Evolutionary conservation across 1,284 basidiomycete species (phyloP).

Genomic region (Sporisorium scitamineum): DNA sequence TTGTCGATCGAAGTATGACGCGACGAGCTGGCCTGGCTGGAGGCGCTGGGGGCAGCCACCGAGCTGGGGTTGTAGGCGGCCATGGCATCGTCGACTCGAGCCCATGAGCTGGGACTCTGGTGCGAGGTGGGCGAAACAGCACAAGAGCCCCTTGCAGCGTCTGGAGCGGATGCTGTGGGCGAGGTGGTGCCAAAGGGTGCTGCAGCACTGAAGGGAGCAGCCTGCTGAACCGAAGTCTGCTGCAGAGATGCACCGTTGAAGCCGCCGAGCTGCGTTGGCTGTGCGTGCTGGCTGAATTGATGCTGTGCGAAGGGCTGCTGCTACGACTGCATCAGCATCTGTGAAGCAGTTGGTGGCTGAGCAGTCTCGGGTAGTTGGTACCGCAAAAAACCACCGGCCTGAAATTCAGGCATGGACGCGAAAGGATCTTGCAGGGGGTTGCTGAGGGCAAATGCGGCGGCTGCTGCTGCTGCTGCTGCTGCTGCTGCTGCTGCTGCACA

Average conservation of each 20-base stretch:
- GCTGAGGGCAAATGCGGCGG: conserved; percentile 8
- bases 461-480: conserved; percentile 7
- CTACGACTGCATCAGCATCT: conserved; percentile 17
- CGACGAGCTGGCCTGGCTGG: conserved; percentile 22
- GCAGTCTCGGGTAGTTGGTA: conserved; percentile 20
- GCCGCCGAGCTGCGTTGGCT: not conserved
- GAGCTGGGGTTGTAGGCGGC: conserved; percentile 40
- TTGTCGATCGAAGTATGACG: conserved; percentile 26
- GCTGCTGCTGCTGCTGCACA: conserved; percentile 8
- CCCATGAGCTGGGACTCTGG: conserved; percentile 17
- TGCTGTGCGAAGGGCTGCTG: conserved; percentile 11
- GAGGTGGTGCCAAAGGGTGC: not conserved
- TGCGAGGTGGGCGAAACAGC: conserved; percentile 17
- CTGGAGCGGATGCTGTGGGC: not conserved
- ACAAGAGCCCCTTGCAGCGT: conserved; percentile 10
- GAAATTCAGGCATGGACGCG: conserved; percentile 18
- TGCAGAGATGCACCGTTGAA: not conserved
- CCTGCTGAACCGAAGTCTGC: conserved; percentile 5
- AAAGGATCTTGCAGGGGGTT: conserved; percentile 24
- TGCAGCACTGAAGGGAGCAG: not conserved
- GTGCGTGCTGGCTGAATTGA: not conserved
- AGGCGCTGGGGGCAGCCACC: conserved; percentile 22
- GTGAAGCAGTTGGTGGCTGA: conserved; percentile 4
- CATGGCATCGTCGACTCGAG: conserved; percentile 21
- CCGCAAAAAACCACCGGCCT: conserved; percentile 26